A percentile compares a stretch with the other conserved stretches of the same genome.
phyloP scores from a whole-genome alignment of 148 eudicot genomes.

The Hydrangea macrophylla region DNA sequence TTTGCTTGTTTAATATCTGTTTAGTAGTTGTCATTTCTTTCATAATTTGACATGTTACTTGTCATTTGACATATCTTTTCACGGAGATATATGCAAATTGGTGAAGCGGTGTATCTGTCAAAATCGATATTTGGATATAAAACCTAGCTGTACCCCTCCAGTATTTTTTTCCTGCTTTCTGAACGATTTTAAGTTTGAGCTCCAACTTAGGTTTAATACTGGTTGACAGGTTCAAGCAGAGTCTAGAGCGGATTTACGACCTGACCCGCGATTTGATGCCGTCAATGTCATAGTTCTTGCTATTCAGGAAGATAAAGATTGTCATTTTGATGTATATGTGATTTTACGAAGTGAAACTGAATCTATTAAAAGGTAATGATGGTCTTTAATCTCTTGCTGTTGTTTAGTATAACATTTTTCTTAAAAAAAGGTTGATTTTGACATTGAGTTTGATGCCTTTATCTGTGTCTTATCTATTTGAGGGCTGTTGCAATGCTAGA shows the following conservation, averaged over 20 bases:
- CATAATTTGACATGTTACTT: not conserved
- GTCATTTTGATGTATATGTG: conserved; percentile 37
- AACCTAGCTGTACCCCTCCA: not conserved
- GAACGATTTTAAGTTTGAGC: not conserved
- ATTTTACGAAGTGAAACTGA: conserved; percentile 51
- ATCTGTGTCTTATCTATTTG: not conserved
- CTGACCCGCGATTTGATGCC: conserved; percentile 87
- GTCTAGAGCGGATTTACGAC: conserved; percentile 79
- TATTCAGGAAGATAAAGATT: conserved; percentile 62
- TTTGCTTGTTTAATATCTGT: not conserved
- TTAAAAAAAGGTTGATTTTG: not conserved
- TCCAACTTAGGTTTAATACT: conserved; percentile 16
- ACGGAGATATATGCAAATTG: not conserved
- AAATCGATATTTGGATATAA: not conserved
- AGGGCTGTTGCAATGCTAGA: not conserved
- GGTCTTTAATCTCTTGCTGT: not conserved
- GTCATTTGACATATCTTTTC: not conserved
- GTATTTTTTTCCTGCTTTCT: not conserved
- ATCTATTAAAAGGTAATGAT: conserved; percentile 35
- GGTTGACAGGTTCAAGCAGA: conserved; percentile 70
- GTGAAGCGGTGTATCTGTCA: not conserved
- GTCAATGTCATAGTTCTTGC: conserved; percentile 62
- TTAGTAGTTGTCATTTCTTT: not conserved
- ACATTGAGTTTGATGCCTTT: not conserved
- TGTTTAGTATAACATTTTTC: too few relatives aligned